Evolutionary conservation across 1,284 basidiomycete genomes (phyloP), one percentile per base, ranked within the genome.

Genomic region (Golubevia sp.): DNA sequence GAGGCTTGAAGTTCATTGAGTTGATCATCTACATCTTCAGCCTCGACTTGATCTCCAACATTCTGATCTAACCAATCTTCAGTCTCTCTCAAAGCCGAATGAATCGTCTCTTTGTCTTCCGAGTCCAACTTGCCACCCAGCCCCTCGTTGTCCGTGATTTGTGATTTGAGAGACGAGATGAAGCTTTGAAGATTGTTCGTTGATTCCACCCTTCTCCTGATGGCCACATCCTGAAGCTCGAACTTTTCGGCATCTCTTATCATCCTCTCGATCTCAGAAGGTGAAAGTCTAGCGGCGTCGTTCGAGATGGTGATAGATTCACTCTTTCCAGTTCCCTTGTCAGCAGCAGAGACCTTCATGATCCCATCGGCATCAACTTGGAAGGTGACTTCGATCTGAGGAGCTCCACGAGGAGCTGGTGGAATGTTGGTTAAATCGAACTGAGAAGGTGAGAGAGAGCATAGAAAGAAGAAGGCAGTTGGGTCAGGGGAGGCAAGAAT

Each of bases 311-410:
- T 92, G 83, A 94, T 93, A n/a, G n/a, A n/a, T n/a, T n/a, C n/a
- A n/a, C n/a, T n/a, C 86, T 94, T 94, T 81, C 93, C 93, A 83
- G 92, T 94, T 84, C 91, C 93, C 90, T 94, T 96, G 85, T 95
- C 94, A 55, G 89, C 87, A 20, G 93, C 94, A 56, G 88, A 88
- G 56, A 95, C 92, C 85, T 91, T 92, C 89, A 94, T 89, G 82
- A 92, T 93, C 88, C 92, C 92, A 84, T 94, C 62, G 1, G 64
- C 91, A 79, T 96, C 93, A 84, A 96, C 91, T 87, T 96, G 93
- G 84, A 96, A 96, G 23, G 91, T 90, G 63, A 97, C 94, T 85
- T 96, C 94, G 64, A 96, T 94, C 76, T 96, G 94, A 76, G 93
- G 94, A 57, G 11, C 30, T 11, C 30, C 30, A 5, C 30, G 4